Evolutionary conservation across 164 flowering plant genomes (phyloP).

Genomic region (Cinnamomum chago): DNA sequence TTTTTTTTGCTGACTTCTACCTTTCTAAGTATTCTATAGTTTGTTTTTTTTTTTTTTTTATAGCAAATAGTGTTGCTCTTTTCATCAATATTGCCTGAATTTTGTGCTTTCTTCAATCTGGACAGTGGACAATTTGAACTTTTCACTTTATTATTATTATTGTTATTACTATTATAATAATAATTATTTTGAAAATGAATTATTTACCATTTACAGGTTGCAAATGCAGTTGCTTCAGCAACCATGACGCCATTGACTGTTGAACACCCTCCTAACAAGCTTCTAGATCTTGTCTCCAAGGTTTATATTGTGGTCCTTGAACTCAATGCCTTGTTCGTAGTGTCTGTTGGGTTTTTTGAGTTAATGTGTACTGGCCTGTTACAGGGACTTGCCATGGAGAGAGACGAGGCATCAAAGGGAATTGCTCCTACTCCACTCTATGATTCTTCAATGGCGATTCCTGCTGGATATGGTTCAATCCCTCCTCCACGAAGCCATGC

Average conservation of each 20-base stretch:
- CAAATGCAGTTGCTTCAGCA: constrained; percentile 75
- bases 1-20: no score
- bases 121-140: no score
- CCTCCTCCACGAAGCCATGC: constrained; percentile 46
- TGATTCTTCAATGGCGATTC: constrained; percentile 35
- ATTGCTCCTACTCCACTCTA: constrained; percentile 35
- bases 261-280: constrained; percentile 63
- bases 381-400: constrained; percentile 96
- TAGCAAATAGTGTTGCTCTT: no score
- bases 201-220: constrained; percentile 43
- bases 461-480: constrained; percentile 52
- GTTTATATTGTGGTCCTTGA: constrained; percentile 26
- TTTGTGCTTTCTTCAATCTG: no score
- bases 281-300: constrained; percentile 77
- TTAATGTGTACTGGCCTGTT: constrained; percentile 29
- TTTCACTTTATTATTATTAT: no score
- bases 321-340: neutral
- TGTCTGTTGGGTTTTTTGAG: constrained; percentile 4
- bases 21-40: no score
- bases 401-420: constrained; percentile 51
- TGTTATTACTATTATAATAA: neutral
- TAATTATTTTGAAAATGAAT: neutral
- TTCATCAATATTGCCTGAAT: no score
- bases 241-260: constrained; percentile 80
- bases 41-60: no score